phyloP scores from a whole-genome alignment of 495 filamentous ascomycete genomes.

The Penicillium egyptiacum region DNA sequence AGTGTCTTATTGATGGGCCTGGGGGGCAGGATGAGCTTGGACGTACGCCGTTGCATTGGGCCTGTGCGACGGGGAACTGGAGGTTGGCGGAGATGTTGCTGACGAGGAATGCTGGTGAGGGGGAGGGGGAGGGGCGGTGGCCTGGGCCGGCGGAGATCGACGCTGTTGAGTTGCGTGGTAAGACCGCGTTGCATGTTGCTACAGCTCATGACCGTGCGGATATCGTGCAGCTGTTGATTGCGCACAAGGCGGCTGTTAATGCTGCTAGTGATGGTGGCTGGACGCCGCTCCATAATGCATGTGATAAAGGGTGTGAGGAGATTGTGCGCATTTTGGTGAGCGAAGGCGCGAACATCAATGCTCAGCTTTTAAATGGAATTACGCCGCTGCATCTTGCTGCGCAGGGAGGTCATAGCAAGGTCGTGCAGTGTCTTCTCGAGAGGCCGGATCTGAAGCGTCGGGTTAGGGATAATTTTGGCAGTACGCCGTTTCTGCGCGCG shows the following conservation, averaged over 20 bases:
- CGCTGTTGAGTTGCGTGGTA: slow-evolving; percentile 56
- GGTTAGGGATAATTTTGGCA: slow-evolving; percentile 60
- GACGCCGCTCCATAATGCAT: slow-evolving; percentile 66
- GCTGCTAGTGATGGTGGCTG: slow-evolving; percentile 60
- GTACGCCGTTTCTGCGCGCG: slow-evolving; percentile 59
- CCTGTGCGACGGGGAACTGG: slow-evolving; percentile 60
- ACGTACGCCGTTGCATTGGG: slow-evolving; percentile 62
- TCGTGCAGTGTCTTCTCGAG: slow-evolving; percentile 55
- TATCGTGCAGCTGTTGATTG: slow-evolving; percentile 56
- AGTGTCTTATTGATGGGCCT: slow-evolving; percentile 44
- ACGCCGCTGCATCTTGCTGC: slow-evolving; percentile 63
- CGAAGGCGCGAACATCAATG: slow-evolving; percentile 56
- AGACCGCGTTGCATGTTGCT: slow-evolving; percentile 62
- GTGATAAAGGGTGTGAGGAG: slow-evolving; percentile 52
- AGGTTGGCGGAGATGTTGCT: slow-evolving; percentile 56
- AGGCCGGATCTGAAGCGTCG: slow-evolving; percentile 46
- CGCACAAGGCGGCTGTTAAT: slow-evolving; percentile 52
- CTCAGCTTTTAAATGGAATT: slow-evolving; percentile 55
- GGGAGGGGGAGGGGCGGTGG: slow-evolving; percentile 50
- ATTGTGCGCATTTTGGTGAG: slow-evolving; percentile 51
- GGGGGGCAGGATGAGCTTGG: slow-evolving; percentile 47
- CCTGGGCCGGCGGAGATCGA: slow-evolving; percentile 50
- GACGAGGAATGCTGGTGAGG: slow-evolving; percentile 42
- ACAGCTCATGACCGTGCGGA: slow-evolving; percentile 52
- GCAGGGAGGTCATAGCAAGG: slow-evolving; percentile 58